These are phyloP conservation scores for Cryphonectria japonica DNA, from an alignment of 2,329 filamentous ascomycete genomes.

Conservation along the genomic window DNA sequence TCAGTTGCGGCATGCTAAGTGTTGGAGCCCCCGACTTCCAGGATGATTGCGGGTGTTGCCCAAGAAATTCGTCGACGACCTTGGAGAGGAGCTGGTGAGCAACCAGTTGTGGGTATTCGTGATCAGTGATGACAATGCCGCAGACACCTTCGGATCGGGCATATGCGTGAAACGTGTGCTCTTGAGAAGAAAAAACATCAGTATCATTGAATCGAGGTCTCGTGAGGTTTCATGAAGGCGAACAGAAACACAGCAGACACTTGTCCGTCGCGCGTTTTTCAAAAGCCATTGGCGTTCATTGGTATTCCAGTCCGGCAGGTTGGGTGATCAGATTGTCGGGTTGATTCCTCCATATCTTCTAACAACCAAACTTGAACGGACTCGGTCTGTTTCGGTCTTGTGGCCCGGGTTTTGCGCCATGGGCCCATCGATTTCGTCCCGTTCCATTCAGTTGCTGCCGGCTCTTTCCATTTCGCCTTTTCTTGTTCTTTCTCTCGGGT, in stretches of 20 bases:
- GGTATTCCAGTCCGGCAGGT: not conserved
- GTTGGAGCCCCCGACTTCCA: constrained; percentile 62
- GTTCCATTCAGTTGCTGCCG: not conserved
- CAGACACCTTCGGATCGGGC: constrained; percentile 74
- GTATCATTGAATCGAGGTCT: not conserved
- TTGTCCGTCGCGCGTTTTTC: not conserved
- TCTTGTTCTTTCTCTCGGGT: not conserved
- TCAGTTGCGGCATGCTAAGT: constrained; percentile 71
- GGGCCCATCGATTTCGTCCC: not conserved
- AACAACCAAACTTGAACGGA: not conserved
- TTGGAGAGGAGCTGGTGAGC: constrained; percentile 65
- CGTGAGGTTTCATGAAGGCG: not conserved
- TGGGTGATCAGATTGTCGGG: not conserved
- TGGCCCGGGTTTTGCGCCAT: not conserved
- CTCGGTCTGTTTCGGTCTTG: not conserved
- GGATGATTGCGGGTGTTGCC: constrained; percentile 70
- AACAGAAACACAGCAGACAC: not conserved
- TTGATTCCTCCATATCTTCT: not conserved
- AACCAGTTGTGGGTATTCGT: constrained; percentile 60
- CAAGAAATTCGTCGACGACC: constrained; percentile 83
- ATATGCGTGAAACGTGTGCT: constrained; percentile 80
- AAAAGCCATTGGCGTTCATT: not conserved
- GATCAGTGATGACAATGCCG: constrained; percentile 77
- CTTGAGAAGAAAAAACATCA: constrained; percentile 35
- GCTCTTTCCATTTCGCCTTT: not conserved